These are phyloP conservation scores for Entomortierella chlamydospora DNA, from an alignment of 192 early-diverging fungal species.

Conservation along the genomic window DNA sequence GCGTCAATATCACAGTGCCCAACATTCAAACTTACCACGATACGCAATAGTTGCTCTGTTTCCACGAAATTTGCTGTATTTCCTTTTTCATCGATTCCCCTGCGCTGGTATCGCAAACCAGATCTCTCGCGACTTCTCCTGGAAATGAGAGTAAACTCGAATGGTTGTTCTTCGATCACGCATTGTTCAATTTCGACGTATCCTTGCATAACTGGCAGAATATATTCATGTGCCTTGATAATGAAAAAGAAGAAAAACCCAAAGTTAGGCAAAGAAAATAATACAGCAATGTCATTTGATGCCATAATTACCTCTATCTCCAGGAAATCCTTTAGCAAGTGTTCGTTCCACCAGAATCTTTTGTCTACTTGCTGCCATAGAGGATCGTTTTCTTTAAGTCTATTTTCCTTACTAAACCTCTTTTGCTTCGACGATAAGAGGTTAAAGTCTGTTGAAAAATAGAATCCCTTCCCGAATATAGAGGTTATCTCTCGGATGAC, in stretches of 20 bases:
- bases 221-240: slow-evolving; percentile 66
- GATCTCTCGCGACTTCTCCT: slow-evolving; percentile 71
- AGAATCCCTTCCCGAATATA: slow-evolving; percentile 61
- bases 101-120: slow-evolving; percentile 85
- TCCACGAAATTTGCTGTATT: slow-evolving; percentile 97
- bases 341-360: slow-evolving; percentile 74
- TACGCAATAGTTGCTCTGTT: slow-evolving; percentile 89
- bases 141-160: slow-evolving; percentile 77
- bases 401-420: slow-evolving; percentile 5
- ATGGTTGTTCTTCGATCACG: slow-evolving; percentile 66
- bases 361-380: slow-evolving; percentile 55
- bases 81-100: slow-evolving; percentile 89
- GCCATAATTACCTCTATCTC: slow-evolving; percentile 57
- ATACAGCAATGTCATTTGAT: too few species aligned
- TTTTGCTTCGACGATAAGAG: slow-evolving; percentile 23
- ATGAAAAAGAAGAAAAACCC: not conserved
- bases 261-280: too few species aligned
- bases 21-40: slow-evolving; percentile 50
- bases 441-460: slow-evolving; percentile 59
- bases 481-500: slow-evolving; percentile 59
- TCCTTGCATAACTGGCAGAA: slow-evolving; percentile 77
- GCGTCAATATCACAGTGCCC: too few species aligned
- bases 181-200: slow-evolving; percentile 73
- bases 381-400: slow-evolving; percentile 3
- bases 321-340: slow-evolving; percentile 57